phyloP scores from a whole-genome alignment of 768 basidiomycete genomes.

The Lentinula guzmanii region DNA sequence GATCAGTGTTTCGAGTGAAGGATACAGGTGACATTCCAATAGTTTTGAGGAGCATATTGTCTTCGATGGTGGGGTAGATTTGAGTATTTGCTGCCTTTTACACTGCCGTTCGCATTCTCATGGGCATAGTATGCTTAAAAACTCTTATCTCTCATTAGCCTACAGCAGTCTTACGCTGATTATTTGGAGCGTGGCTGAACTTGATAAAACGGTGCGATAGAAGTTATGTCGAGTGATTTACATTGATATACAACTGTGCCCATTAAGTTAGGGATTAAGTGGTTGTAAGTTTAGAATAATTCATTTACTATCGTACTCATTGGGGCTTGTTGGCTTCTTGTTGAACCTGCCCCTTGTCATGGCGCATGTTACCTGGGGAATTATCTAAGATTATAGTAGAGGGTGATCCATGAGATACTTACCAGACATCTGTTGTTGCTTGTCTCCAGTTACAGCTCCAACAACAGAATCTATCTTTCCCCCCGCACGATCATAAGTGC shows the following conservation, averaged over 20 bases:
- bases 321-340: conserved; percentile 43
- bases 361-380: conserved; percentile 39
- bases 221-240: background rate
- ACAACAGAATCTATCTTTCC: conserved; percentile 50
- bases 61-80: conserved; percentile 40
- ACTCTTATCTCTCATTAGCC: too few relatives aligned
- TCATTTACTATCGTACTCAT: background rate
- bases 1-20: conserved; percentile 50
- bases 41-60: conserved; percentile 56
- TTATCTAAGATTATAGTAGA: too few relatives aligned
- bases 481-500: conserved; percentile 32
- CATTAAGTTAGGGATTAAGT: too few relatives aligned
- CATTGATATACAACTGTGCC: too few relatives aligned
- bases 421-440: conserved; percentile 41
- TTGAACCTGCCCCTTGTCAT: conserved; percentile 50
- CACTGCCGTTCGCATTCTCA: too few relatives aligned
- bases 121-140: too few relatives aligned
- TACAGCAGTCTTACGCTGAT: too few relatives aligned
- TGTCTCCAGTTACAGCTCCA: conserved; percentile 50
- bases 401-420: background rate
- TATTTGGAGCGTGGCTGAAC: too few relatives aligned
- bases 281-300: background rate
- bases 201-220: background rate
- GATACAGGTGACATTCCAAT: conserved; percentile 62
- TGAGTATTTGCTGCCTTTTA: background rate